Base-by-base conservation (phyloP, 2,329 filamentous ascomycete species). In the Chaetoscypha palmicola region DNA sequence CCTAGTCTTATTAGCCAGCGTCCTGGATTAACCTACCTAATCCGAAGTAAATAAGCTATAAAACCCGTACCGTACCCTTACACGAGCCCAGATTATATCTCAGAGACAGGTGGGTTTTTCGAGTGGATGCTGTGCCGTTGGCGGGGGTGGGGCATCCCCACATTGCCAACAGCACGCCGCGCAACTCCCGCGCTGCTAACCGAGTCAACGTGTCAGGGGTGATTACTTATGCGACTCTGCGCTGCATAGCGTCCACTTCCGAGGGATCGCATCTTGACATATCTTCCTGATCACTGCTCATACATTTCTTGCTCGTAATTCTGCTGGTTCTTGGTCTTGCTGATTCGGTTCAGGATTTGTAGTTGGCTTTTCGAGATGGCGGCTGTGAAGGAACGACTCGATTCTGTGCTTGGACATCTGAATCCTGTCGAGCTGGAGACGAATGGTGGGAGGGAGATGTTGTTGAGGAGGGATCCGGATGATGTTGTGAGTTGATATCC, bases 381-480 rank as follows among this genome's bases (percentile, higher is more conserved):
- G 17, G 44, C 51, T 17, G 47, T 49, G 41, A 43, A 48, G 23
- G 47, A 54, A 36, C 45, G 55, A 45, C 45, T 59, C 3, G 41
- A 48, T 34, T 66, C 66, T 10, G 66, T 70, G 49, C 54, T 66
- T 14, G 61, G 59, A 45, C 67, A 69, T 49, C 45, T 69, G n/a
- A 60, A 61, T 24, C 49, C 53, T 11, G 21, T 31, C 10, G 44
- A 42, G 17, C 68, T 69, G 51, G 66, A 69, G 1, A 47, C 56
- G n/a, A n/a, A n/a, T 49, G 67, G 68, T 50, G 69, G 70, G 54
- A 66, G 63, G 52, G 74, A 75, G 48, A 76, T 70, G 64, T 66
- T 83, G 34, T 70, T 82, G 33, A 67, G 80, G 65, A 89, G 96
- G 73, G 91, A 94, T 66, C 77, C 89, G 56, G 90, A 97, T 65